A percentile compares a stretch with the other conserved stretches of the same genome.
Evolutionary conservation across 1,284 basidiomycete species (phyloP).

Genomic region (Athelia psychrophila): DNA sequence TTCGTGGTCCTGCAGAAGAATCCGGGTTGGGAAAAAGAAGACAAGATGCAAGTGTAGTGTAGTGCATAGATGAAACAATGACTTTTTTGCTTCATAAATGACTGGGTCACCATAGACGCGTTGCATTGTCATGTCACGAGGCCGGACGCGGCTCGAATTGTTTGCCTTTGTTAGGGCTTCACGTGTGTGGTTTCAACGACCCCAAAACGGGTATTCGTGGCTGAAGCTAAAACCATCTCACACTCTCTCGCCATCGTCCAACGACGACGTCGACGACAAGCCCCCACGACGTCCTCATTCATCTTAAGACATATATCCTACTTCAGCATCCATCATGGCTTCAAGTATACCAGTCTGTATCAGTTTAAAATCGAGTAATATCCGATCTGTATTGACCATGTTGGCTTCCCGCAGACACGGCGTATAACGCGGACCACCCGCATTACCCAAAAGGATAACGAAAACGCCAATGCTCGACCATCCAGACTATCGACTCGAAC

Average conservation of each 20-base stretch:
- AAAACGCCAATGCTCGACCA: conserved; percentile 60
- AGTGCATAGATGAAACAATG: neutral
- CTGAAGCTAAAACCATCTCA: neutral
- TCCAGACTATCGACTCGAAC: conserved; percentile 48
- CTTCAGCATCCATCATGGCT: conserved; percentile 11
- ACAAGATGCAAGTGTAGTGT: conserved; percentile 71
- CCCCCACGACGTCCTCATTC: neutral
- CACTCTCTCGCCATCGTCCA: neutral
- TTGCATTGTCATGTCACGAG: neutral
- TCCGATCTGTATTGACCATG: neutral
- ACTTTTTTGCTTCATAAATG: neutral
- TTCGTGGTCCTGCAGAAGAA: conserved; percentile 89
- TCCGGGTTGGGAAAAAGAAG: conserved; percentile 79
- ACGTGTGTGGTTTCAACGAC: neutral
- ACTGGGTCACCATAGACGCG: neutral
- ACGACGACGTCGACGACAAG: neutral
- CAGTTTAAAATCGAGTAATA: neutral
- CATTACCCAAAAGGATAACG: conserved; percentile 56
- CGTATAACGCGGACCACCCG: conserved; percentile 56
- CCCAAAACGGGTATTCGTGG: neutral
- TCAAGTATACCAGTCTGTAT: conserved; percentile 27
- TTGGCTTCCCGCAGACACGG: conserved; percentile 40
- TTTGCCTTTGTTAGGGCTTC: neutral
- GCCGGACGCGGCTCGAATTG: neutral
- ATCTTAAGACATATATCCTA: neutral